Conservation (phyloP, 2,329 filamentous ascomycete species). For the Xylaria sp. region DNA sequence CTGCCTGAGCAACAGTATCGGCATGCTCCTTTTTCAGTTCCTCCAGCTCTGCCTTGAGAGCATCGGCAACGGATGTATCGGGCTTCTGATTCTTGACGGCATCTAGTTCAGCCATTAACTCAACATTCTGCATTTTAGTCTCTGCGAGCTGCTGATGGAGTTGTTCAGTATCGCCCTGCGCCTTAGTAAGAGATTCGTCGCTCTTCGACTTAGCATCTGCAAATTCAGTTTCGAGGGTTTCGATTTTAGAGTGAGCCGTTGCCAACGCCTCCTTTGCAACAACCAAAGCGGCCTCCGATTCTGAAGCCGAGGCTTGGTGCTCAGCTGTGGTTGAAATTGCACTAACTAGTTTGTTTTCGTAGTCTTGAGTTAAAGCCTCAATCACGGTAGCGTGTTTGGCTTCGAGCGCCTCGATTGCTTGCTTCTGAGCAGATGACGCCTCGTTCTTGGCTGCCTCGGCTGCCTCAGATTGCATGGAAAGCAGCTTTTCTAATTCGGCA, state of each 20-base stretch:
- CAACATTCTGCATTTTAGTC: slow-evolving; percentile 70
- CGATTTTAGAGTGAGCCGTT: slow-evolving; percentile 47
- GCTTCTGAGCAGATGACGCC: slow-evolving; percentile 40
- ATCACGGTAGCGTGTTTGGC: slow-evolving; percentile 59
- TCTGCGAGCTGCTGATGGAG: slow-evolving; percentile 66
- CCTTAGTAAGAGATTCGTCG: slow-evolving; percentile 56
- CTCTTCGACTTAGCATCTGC: slow-evolving; percentile 49
- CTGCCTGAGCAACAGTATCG: slow-evolving; percentile 55
- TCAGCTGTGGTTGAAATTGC: slow-evolving; percentile 48
- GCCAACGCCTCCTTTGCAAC: slow-evolving; percentile 49
- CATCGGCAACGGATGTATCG: slow-evolving; percentile 66
- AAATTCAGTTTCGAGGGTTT: slow-evolving; percentile 52
- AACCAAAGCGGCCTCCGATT: slow-evolving; percentile 52
- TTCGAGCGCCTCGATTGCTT: slow-evolving; percentile 50
- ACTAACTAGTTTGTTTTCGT: slow-evolving; percentile 45
- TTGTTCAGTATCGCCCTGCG: slow-evolving; percentile 60
- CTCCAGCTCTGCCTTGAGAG: slow-evolving; percentile 62
- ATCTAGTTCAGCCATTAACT: slow-evolving; percentile 70
- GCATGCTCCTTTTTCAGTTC: slow-evolving; percentile 60
- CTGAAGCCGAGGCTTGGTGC: slow-evolving; percentile 48
- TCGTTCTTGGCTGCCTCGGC: slow-evolving; percentile 58
- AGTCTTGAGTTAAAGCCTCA: slow-evolving; percentile 56
- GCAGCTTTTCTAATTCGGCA: slow-evolving; percentile 52
- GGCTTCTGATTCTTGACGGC: slow-evolving; percentile 66
- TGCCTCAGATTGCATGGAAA: slow-evolving; percentile 55